Conservation (phyloP, 2,329 filamentous ascomycete species). For the Magnaporthiopsis incrustans region DNA sequence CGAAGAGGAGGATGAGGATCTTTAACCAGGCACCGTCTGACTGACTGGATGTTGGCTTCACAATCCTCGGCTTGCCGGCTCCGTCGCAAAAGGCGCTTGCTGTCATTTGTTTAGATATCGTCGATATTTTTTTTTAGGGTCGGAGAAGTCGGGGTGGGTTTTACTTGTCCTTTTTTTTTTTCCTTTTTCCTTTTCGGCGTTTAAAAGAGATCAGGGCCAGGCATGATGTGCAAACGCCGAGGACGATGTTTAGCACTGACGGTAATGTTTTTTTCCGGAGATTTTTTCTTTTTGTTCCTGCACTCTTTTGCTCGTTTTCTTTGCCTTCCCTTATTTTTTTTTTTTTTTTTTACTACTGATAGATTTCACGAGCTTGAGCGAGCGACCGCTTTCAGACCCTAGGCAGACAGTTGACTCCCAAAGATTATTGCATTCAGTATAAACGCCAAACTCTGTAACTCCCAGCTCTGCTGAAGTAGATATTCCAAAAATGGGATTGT, state of each 20-base stretch:
- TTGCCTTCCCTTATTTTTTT: neutral
- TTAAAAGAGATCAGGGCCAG: neutral
- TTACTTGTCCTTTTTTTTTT: too few relatives aligned
- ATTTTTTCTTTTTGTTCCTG: neutral
- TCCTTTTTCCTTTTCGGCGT: too few relatives aligned
- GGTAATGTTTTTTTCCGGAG: neutral
- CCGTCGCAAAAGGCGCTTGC: too few relatives aligned
- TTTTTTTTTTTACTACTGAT: neutral
- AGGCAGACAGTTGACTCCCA: neutral
- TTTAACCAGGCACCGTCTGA: neutral
- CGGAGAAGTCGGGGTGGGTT: too few relatives aligned
- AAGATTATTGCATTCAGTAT: neutral
- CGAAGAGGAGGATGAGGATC: constrained; percentile 23
- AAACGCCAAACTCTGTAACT: neutral
- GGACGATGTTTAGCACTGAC: neutral
- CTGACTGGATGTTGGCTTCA: neutral
- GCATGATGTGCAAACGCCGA: neutral
- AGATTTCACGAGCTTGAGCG: neutral
- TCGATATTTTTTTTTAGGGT: neutral
- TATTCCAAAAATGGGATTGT: neutral
- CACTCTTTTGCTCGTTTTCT: neutral
- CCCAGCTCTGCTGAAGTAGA: neutral
- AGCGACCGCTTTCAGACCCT: neutral
- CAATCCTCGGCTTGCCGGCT: neutral
- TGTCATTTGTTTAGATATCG: neutral